A percentile compares a stretch with the other conserved stretches of the same genome.
Conservation (phyloP, 805 yeast genomes). For the Cyberlindnera samutprakarnensis region DNA sequence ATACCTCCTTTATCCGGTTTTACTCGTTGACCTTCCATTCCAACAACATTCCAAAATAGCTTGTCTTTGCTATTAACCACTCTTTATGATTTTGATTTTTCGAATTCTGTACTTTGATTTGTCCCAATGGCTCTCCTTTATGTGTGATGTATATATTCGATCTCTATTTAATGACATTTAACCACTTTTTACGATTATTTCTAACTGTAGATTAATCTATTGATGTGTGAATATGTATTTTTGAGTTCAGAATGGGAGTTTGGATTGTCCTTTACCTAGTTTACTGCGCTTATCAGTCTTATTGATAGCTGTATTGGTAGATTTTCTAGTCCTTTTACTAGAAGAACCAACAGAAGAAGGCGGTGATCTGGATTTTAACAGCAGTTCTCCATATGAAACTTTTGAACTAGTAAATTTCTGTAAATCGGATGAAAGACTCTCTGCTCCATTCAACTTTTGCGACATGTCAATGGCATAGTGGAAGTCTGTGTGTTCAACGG, state of each 20-base stretch:
- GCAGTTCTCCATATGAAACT: slow-evolving; percentile 6
- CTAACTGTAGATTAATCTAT: too few species aligned
- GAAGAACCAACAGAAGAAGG: slow-evolving; percentile 1
- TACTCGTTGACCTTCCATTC: too few species aligned
- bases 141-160: too few species aligned
- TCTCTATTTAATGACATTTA: too few species aligned
- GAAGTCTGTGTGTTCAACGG: slow-evolving; percentile 44
- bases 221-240: too few species aligned
- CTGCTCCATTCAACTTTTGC: slow-evolving; percentile 31
- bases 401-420: slow-evolving; percentile 6
- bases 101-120: too few species aligned
- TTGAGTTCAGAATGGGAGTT: slow-evolving; percentile 15
- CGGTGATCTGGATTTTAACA: slow-evolving; percentile 2
- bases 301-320: background rate
- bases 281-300: slow-evolving; percentile 8
- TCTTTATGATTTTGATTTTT: too few species aligned
- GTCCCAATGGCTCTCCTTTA: too few species aligned
- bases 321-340: background rate
- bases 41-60: too few species aligned
- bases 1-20: too few species aligned
- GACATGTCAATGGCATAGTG: slow-evolving; percentile 47
- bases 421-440: slow-evolving; percentile 10
- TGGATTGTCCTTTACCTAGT: slow-evolving; percentile 16
- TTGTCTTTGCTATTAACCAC: too few species aligned
- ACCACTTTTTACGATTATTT: too few species aligned